phyloP scores from a whole-genome alignment of 805 yeast genomes.

The Suhomyces faveliae region DNA sequence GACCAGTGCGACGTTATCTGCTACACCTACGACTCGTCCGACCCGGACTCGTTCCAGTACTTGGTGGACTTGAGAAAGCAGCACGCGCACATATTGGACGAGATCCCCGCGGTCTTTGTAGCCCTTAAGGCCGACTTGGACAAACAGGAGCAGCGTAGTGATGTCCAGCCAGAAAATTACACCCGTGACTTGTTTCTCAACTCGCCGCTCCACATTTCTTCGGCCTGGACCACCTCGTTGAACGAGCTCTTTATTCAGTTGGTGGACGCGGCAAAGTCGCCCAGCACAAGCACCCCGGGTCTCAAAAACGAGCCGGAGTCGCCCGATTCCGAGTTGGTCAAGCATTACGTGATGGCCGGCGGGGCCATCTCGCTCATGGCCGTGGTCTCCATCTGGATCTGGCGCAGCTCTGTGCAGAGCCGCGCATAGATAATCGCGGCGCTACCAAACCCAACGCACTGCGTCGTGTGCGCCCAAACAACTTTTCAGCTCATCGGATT shows the following conservation, averaged over 20 bases:
- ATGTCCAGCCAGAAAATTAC: constrained; percentile 82
- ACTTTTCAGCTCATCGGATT: constrained; percentile 6
- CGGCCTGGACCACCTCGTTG: constrained; percentile 84
- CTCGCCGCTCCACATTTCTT: constrained; percentile 88
- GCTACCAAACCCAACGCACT: constrained; percentile 3
- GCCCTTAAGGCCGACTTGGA: constrained; percentile 95
- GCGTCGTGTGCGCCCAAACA: constrained; percentile 5
- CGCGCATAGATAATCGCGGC: constrained; percentile 5
- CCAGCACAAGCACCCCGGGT: constrained; percentile 76
- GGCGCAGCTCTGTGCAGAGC: constrained; percentile 48
- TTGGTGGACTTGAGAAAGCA: constrained; percentile 65
- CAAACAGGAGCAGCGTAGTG: constrained; percentile 88
- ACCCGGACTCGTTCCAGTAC: constrained; percentile 90
- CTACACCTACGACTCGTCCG: constrained; percentile 88
- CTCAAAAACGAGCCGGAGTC: constrained; percentile 61
- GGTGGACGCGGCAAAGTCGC: constrained; percentile 83
- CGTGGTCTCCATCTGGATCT: constrained; percentile 61
- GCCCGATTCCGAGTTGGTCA: constrained; percentile 45
- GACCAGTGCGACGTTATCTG: constrained; percentile 91
- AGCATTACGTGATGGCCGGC: constrained; percentile 60
- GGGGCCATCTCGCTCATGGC: constrained; percentile 69
- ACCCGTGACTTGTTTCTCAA: constrained; percentile 63
- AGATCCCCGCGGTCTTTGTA: constrained; percentile 80
- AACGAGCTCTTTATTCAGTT: constrained; percentile 82
- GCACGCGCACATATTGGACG: constrained; percentile 55